Evolutionary conservation across 495 filamentous ascomycete species (phyloP).

Genomic region (Oidiodendron maius): DNA sequence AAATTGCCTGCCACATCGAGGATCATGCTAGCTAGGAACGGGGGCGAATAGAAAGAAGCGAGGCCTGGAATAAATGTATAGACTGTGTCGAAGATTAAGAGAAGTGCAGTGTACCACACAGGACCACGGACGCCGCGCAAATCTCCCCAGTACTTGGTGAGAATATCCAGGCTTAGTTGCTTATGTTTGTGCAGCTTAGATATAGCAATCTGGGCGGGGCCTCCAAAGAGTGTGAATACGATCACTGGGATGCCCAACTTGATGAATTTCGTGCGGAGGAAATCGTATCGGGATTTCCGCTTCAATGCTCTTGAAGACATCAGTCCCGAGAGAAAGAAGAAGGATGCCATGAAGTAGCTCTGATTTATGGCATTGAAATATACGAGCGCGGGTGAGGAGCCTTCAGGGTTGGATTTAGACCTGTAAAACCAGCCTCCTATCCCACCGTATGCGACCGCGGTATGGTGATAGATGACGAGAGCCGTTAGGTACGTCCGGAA

Average conservation of each 20-base stretch:
- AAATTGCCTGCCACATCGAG: not conserved
- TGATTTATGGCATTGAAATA: not conserved
- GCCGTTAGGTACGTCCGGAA: not conserved
- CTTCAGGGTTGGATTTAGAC: not conserved
- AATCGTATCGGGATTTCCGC: not conserved
- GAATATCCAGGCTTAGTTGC: not conserved
- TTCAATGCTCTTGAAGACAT: not conserved
- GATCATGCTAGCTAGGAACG: not conserved
- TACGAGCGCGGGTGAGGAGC: not conserved
- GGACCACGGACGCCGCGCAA: conserved; percentile 7
- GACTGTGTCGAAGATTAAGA: conserved; percentile 11
- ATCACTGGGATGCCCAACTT: not conserved
- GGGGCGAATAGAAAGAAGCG: not conserved
- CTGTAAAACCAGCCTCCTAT: not conserved
- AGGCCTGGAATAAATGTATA: not conserved
- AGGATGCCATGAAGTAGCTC: not conserved
- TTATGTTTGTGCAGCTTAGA: not conserved
- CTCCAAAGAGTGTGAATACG: not conserved
- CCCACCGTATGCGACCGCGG: not conserved
- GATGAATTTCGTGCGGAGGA: not conserved
- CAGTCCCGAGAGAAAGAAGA: not conserved
- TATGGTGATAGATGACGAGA: conserved; percentile 1
- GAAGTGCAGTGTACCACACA: conserved; percentile 11
- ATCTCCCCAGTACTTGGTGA: not conserved
- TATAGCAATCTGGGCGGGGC: not conserved